phyloP scores from a whole-genome alignment of 202 grass and related monocot species.

The Dendrocalamus latiflorus region DNA sequence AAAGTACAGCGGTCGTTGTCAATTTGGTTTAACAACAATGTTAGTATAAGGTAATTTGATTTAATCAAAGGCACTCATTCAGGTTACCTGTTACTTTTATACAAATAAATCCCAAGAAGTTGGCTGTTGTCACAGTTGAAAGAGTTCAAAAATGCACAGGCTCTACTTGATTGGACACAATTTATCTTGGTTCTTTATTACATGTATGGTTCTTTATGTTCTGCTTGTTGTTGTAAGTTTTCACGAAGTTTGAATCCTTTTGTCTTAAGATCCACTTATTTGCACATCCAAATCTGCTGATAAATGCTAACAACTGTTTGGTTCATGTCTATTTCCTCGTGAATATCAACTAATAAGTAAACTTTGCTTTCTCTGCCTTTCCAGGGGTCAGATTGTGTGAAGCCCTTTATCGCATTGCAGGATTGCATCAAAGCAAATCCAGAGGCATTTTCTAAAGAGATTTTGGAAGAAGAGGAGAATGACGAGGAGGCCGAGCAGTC shows the following conservation, averaged over 20 bases:
- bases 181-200: neutral
- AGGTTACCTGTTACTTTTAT: neutral
- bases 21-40: neutral
- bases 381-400: conserved; percentile 91
- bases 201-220: neutral
- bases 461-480: conserved; percentile 65
- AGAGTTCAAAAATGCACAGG: neutral
- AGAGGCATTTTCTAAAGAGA: conserved; percentile 80
- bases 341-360: conserved; percentile 1
- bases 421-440: conserved; percentile 86
- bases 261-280: neutral
- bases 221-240: neutral
- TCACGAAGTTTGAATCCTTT: neutral
- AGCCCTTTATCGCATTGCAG: conserved; percentile 76
- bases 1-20: neutral
- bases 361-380: conserved; percentile 7
- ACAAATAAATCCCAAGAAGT: neutral
- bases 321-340: neutral
- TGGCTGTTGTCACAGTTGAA: neutral
- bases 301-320: neutral
- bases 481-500: conserved; percentile 55
- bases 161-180: neutral
- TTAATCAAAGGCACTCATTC: neutral
- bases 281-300: neutral
- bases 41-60: neutral